These are phyloP conservation scores for Sporothrix schenckii DNA, from an alignment of 2,329 filamentous ascomycete species.

Conservation along the genomic window DNA sequence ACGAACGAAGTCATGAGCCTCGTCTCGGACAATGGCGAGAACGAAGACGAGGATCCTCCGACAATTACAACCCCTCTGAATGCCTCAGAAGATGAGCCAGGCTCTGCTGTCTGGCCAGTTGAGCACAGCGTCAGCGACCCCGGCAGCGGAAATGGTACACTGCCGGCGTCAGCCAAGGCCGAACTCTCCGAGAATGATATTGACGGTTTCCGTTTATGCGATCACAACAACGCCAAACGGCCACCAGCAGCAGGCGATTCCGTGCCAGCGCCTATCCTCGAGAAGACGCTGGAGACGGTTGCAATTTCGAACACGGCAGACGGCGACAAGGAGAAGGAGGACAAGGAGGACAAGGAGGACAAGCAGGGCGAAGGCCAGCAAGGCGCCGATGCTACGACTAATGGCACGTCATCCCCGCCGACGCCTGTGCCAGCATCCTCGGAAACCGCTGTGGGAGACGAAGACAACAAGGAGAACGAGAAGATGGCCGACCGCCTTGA, in stretches of 20 bases:
- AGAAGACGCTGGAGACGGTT: background rate
- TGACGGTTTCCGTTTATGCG: background rate
- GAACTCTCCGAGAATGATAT: background rate
- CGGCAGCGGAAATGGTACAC: constrained; percentile 3
- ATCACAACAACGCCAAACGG: constrained; percentile 3
- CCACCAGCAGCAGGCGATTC: background rate
- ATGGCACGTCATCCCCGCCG: constrained; percentile 30
- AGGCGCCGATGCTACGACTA: background rate
- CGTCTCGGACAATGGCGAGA: constrained; percentile 36
- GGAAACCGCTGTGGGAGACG: constrained; percentile 25
- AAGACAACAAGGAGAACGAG: constrained; percentile 22
- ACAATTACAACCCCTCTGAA: constrained; percentile 34
- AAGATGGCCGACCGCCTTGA: background rate
- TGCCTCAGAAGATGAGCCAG: constrained; percentile 23
- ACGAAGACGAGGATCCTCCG: constrained; percentile 35
- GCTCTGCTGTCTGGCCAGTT: constrained; percentile 29
- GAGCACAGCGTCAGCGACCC: constrained; percentile 31
- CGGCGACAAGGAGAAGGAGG: too few relatives aligned
- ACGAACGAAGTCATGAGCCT: constrained; percentile 35
- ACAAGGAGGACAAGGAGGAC: background rate
- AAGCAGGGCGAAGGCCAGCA: constrained; percentile 9
- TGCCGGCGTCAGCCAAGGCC: background rate
- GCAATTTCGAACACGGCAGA: background rate
- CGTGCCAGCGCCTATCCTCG: background rate
- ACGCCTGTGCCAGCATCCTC: constrained; percentile 33